Percentiles rank a stretch among this genome's conserved stretches.
Conservation (phyloP, 208 protist species). For the Eutreptiella sp. region DNA sequence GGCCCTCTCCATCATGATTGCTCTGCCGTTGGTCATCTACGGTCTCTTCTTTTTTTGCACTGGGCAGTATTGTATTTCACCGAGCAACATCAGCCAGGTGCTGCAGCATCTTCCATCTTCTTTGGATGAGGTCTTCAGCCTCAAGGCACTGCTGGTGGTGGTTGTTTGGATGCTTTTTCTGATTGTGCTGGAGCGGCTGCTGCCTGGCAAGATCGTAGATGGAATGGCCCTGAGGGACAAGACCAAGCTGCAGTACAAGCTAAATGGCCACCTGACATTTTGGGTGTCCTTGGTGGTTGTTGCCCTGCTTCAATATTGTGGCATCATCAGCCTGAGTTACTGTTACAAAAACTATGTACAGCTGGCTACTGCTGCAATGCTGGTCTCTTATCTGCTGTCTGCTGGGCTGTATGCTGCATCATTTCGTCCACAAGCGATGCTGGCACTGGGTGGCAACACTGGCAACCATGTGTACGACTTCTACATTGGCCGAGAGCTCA, state of each 20-base stretch:
- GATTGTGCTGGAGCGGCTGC: background rate
- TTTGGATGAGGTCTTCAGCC: background rate
- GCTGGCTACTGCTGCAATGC: background rate
- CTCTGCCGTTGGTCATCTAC: conserved; percentile 12
- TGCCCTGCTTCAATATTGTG: too few relatives aligned
- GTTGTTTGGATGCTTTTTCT: background rate
- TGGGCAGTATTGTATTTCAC: background rate
- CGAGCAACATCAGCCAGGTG: background rate
- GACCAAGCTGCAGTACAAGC: background rate
- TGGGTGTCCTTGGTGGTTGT: conserved; percentile 6
- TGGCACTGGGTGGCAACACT: conserved; percentile 6
- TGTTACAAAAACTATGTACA: conserved; percentile 17
- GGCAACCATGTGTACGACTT: conserved; percentile 86
- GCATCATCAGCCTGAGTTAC: conserved; percentile 9
- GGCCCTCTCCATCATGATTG: conserved; percentile 1
- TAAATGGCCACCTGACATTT: conserved; percentile 6
- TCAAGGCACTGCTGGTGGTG: background rate
- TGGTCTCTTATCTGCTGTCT: conserved; percentile 2
- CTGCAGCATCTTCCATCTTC: background rate
- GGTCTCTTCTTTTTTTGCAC: conserved; percentile 6
- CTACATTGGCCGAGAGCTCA: conserved; percentile 89
- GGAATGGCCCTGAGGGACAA: background rate
- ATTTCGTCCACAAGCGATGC: background rate
- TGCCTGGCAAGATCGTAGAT: background rate
- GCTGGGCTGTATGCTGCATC: background rate